Base-by-base conservation (phyloP, 2,329 filamentous ascomycete species). In the Cladosporium oxysporum region DNA sequence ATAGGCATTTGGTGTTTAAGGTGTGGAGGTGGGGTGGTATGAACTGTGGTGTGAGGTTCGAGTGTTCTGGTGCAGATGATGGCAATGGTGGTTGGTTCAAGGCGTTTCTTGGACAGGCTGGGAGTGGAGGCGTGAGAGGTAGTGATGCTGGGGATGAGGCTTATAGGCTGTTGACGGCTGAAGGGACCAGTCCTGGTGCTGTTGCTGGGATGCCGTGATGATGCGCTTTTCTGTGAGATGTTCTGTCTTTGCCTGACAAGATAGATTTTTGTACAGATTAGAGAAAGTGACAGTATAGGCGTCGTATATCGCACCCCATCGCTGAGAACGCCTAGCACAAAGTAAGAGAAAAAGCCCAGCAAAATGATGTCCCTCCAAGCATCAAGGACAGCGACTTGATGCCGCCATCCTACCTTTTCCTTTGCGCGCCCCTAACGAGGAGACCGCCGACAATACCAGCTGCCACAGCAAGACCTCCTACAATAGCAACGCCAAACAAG, bases 371-470 rank as follows among this genome's bases (percentile, higher is more conserved):
- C 37, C 57, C 6, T 29, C n/a, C 37, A 6, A 16, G 55, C n/a
- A 41, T 58, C 55, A 37, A n/a, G 18, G n/a, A 26, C 16, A 12
- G 21, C n/a, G 31, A 58, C 12, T 28, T 29, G 18, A 29, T 11
- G 14, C 7, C 29, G 23, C 57, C 57, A 47, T 23, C 11, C 70
- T 64, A 73, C 62, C 74, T 71, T 69, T 72, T 74, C 69, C 71
- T 68, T 66, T 75, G 73, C 52, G 90, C 80, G 69, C 92, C 91
- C 79, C 88, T 90, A 76, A 98, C 85, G 69, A 99, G 78, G 74
- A 98, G 87, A 16, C 92, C 93, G 37, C 94, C 95, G 18, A 98
- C 88, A 18, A 97, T 88, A n/a, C 94, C 95, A 2, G 93, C 95
- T 2, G 92, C 94, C 68, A 98, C 90, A 63, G 94, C 93, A 65